These are phyloP conservation scores for Spiromastix sp. DNA, from an alignment of 2,329 filamentous ascomycete genomes.

Conservation along the genomic window DNA sequence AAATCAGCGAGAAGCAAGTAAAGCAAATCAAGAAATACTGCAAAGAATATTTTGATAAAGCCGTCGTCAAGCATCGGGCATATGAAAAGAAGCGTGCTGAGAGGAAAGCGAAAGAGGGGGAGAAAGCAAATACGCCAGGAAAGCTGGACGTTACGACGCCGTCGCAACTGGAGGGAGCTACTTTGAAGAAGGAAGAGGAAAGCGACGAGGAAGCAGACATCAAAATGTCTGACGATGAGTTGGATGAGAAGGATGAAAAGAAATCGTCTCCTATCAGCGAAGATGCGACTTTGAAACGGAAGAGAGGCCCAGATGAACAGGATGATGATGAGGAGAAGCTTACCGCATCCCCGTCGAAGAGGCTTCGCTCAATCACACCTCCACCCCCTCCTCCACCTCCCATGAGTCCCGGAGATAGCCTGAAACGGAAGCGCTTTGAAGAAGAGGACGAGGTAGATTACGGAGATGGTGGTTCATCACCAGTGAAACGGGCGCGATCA, in stretches of 20 bases:
- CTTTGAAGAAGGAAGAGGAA: conserved; percentile 11
- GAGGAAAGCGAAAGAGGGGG: conserved; percentile 21
- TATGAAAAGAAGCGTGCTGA: conserved; percentile 56
- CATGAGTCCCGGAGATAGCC: conserved; percentile 13
- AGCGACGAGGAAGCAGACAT: conserved; percentile 18
- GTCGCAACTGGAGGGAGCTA: conserved; percentile 13
- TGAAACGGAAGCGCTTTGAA: conserved; percentile 14
- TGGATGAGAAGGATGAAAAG: conserved; percentile 30
- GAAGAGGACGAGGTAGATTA: conserved; percentile 13
- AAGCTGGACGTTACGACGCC: conserved; percentile 14
- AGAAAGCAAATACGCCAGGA: background rate
- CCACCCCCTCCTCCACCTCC: conserved; percentile 25
- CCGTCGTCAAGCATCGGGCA: conserved; percentile 62
- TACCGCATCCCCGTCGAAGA: conserved; percentile 43
- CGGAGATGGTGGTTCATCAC: conserved; percentile 10
- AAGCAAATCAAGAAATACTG: conserved; percentile 76
- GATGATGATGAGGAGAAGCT: conserved; percentile 29
- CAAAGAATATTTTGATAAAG: conserved; percentile 78
- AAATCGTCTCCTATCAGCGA: conserved; percentile 38
- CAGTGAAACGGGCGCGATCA: conserved; percentile 13
- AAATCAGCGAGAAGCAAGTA: conserved; percentile 65
- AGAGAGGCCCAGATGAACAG: conserved; percentile 43
- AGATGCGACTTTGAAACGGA: conserved; percentile 50
- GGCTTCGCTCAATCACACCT: conserved; percentile 38
- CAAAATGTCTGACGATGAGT: conserved; percentile 34